Evolutionary conservation across 805 yeast species (phyloP), one percentile per base, ranked within the genome.

Genomic region (Teunomyces stri): DNA sequence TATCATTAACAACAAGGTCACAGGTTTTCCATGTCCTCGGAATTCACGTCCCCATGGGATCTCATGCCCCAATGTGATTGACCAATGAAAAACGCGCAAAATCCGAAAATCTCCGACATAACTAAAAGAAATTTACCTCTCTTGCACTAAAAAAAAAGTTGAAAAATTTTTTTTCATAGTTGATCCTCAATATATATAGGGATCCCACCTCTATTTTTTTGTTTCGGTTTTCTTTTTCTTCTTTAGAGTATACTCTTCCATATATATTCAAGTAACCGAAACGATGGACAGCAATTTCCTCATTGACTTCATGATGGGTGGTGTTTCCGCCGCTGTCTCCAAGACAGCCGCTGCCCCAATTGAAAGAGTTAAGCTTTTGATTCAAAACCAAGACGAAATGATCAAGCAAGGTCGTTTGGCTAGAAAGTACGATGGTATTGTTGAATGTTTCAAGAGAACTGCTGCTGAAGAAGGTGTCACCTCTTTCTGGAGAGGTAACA

Each of bases 401-500:
- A 72, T 91, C 74, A 91, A 91, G 80, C 96, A 89, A 80, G 97
- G 97, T 71, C 89, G 97, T 81, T 81, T 90, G 68, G 79, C 89
- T 61, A 80, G 70, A 66, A 84, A 79, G 72, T 90, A 91, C 85
- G 82, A 76, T 60, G 97, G 97, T 87, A 91, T 90, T 58, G 76
- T 63, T 55, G 97, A 90, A 70, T 89, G 96, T 80, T 90, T 91
- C 95, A 82, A 71, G 67, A 87, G 97, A 83, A 91, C 97, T 62
- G 86, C 91, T 58, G 86, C 87, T 62, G 89, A 86, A 62, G 97
- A 90, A 81, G 97, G 97, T 84, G 67, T 87, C 56, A 80, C 76
- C 60, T 78, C 97, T 56, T 89, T 90, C 92, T 90, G 97, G 97
- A 87, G 97, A 87, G 97, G 97, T 84, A 90, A 90, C 91, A 91